Evolutionary conservation across 306 rosid species (phyloP).

Genomic region (Begonia masoniana): DNA sequence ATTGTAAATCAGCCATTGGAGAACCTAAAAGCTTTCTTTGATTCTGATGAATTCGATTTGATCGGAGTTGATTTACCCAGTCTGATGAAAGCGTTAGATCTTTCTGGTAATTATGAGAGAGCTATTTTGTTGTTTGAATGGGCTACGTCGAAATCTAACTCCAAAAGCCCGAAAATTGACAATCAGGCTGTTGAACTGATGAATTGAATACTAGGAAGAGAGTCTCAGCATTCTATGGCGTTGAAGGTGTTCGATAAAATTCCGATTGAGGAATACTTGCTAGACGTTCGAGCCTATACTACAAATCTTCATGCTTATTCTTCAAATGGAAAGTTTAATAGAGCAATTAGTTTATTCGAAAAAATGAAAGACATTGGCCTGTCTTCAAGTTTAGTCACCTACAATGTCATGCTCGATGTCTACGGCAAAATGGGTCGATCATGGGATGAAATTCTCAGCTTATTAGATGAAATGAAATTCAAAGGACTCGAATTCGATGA

Average conservation of each 20-base stretch:
- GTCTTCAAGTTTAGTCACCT: slow-evolving; percentile 81
- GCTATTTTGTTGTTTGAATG: slow-evolving; percentile 75
- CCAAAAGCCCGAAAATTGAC: slow-evolving; percentile 41
- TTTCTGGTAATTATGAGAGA: slow-evolving; percentile 70
- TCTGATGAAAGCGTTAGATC: slow-evolving; percentile 62
- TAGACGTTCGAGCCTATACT: slow-evolving; percentile 69
- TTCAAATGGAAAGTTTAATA: slow-evolving; percentile 57
- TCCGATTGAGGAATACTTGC: slow-evolving; percentile 60
- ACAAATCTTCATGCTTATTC: slow-evolving; percentile 67
- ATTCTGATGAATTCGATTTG: slow-evolving; percentile 47
- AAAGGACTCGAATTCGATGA: slow-evolving; percentile 71
- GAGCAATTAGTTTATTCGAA: slow-evolving; percentile 57
- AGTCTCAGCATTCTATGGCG: slow-evolving; percentile 77
- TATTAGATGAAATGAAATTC: slow-evolving; percentile 68
- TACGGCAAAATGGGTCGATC: slow-evolving; percentile 96
- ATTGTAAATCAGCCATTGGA: slow-evolving; percentile 45
- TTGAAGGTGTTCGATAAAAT: slow-evolving; percentile 64
- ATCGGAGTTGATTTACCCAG: slow-evolving; percentile 51
- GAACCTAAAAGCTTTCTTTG: slow-evolving; percentile 35
- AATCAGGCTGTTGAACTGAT: slow-evolving; percentile 54
- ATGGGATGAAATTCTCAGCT: slow-evolving; percentile 54
- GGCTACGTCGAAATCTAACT: slow-evolving; percentile 33
- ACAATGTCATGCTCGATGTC: slow-evolving; percentile 90
- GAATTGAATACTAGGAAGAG: slow-evolving; percentile 70
- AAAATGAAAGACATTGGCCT: slow-evolving; percentile 59